Evolutionary conservation across 139 green algal species (phyloP).

Genomic region (Closterium sp.): DNA sequence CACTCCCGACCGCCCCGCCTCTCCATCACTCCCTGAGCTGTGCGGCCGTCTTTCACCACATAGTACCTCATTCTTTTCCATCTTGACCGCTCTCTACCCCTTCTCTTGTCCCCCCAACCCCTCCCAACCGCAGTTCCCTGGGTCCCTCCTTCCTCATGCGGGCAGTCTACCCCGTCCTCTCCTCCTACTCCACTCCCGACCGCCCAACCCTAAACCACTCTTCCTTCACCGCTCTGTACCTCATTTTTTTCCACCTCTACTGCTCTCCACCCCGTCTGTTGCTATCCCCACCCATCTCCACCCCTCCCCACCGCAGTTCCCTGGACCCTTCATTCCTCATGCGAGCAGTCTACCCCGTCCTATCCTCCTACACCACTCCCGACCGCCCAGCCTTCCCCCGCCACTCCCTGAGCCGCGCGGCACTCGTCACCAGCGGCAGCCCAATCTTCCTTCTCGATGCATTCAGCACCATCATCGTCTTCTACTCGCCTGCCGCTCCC

Average conservation of each 20-base stretch:
- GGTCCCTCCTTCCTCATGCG: slow-evolving; percentile 67
- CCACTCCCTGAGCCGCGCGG: slow-evolving; percentile 70
- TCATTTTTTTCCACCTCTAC: not conserved
- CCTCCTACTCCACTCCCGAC: not conserved
- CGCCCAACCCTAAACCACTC: no score
- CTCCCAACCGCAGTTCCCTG: slow-evolving; percentile 54
- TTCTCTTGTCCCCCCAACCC: not conserved
- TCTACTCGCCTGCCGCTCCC: slow-evolving; percentile 54
- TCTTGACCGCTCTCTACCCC: not conserved
- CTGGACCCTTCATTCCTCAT: slow-evolving; percentile 73
- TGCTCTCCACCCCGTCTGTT: not conserved
- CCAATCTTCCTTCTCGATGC: slow-evolving; percentile 87
- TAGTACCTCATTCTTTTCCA: not conserved
- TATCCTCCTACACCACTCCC: slow-evolving; percentile 61
- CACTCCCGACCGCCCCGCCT: slow-evolving; percentile 55
- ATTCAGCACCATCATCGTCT: slow-evolving; percentile 71
- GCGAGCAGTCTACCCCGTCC: slow-evolving; percentile 75
- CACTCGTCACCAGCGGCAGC: slow-evolving; percentile 56
- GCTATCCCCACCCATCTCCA: not conserved
- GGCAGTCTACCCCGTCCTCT: slow-evolving; percentile 77
- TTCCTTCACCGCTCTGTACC: not conserved
- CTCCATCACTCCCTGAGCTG: slow-evolving; percentile 68
- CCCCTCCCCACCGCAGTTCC: slow-evolving; percentile 3
- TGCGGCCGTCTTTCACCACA: not conserved
- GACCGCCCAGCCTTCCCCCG: slow-evolving; percentile 57